Conservation (phyloP, 192 early-diverging fungal species). For the Entomortierella beljakovae region DNA sequence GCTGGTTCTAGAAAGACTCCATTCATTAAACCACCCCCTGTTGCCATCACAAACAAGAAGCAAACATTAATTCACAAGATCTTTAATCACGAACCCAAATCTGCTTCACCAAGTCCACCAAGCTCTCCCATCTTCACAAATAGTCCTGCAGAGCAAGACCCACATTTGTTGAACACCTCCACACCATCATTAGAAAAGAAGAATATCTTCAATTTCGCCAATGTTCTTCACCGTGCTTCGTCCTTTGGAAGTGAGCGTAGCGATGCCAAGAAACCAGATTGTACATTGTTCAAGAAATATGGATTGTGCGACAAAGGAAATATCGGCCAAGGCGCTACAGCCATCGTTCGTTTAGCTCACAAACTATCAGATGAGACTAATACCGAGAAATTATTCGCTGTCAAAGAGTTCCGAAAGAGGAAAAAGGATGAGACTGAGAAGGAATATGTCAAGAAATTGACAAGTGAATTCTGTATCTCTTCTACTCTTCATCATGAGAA, state of each 20-base stretch:
- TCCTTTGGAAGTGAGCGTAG: conserved; percentile 33
- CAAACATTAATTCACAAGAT: conserved; percentile 53
- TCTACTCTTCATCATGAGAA: conserved; percentile 92
- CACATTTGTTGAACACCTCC: conserved; percentile 20
- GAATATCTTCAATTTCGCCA: conserved; percentile 44
- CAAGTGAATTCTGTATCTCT: conserved; percentile 94
- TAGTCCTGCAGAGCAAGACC: conserved; percentile 20
- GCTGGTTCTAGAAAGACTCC: conserved; percentile 12
- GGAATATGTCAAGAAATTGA: conserved; percentile 96
- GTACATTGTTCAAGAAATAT: conserved; percentile 81
- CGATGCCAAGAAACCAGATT: conserved; percentile 30
- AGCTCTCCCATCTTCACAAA: conserved; percentile 15
- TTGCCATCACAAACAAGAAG: conserved; percentile 34
- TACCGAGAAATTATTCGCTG: conserved; percentile 79
- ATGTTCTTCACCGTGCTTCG: conserved; percentile 37
- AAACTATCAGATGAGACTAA: conserved; percentile 68
- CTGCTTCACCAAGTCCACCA: conserved; percentile 12
- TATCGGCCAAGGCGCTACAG: conserved; percentile 92
- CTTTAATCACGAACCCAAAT: conserved; percentile 39
- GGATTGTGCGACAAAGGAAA: conserved; percentile 78
- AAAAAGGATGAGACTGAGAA: conserved; percentile 89
- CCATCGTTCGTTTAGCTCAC: conserved; percentile 89
- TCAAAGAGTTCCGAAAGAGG: conserved; percentile 94
- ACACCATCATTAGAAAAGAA: conserved; percentile 41
- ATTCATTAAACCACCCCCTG: conserved; percentile 26